Evolutionary conservation across 108 stramenopile species (phyloP).

Genomic region (Skeletonema menzelii): DNA sequence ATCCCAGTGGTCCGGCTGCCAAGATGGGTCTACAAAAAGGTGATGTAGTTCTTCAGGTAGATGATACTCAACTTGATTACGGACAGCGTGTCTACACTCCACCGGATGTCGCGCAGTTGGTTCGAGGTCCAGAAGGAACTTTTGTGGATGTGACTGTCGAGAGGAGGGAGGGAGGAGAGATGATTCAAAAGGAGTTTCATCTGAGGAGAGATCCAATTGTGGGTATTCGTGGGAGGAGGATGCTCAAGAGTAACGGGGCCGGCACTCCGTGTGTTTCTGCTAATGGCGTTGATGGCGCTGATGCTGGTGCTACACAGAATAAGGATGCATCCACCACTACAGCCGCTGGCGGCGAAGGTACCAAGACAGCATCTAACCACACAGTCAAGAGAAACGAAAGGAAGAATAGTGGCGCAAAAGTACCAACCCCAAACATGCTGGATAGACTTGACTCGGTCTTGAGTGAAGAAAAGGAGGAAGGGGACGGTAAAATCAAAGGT

Average conservation of each 20-base stretch:
- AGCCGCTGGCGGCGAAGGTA: neutral
- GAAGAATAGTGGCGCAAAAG: neutral
- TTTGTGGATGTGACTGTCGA: conserved; percentile 59
- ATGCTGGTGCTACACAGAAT: neutral
- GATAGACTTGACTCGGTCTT: neutral
- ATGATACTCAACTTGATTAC: conserved; percentile 55
- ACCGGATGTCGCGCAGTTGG: conserved; percentile 65
- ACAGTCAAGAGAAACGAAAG: neutral
- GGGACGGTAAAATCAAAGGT: neutral
- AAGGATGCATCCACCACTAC: neutral
- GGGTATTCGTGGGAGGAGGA: conserved; percentile 57
- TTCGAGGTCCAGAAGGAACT: conserved; percentile 71
- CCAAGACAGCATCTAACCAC: neutral
- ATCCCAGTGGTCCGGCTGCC: conserved; percentile 70
- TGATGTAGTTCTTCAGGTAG: conserved; percentile 69
- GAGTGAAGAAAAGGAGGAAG: neutral
- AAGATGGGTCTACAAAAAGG: conserved; percentile 55
- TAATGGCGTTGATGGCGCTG: neutral
- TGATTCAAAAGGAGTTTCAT: conserved; percentile 54
- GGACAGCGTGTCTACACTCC: conserved; percentile 30
- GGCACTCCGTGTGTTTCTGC: neutral
- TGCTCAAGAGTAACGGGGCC: neutral
- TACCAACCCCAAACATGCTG: neutral
- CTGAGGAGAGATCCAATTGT: conserved; percentile 77
- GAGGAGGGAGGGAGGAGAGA: conserved; percentile 47